A percentile compares a stretch with the other conserved stretches of the same genome.
These are phyloP conservation scores for Thymus quinquecostatus DNA, from an alignment of 257 asterid genomes.

Conservation along the genomic window DNA sequence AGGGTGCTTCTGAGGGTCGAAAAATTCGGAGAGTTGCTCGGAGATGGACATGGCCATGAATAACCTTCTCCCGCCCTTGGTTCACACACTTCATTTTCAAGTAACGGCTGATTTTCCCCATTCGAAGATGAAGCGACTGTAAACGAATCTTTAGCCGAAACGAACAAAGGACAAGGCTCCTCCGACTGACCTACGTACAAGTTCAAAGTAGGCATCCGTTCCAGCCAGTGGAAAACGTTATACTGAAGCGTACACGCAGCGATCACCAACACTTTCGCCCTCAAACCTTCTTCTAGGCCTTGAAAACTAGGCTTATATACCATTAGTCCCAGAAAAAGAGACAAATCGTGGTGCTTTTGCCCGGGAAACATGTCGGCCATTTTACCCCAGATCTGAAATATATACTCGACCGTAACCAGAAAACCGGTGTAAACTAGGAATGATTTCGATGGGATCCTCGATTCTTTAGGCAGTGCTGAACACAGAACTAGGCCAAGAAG, in stretches of 20 bases:
- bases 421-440: conserved; percentile 82
- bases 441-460: conserved; percentile 83
- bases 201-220: conserved; percentile 63
- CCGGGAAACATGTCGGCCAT: conserved; percentile 92
- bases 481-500: conserved; percentile 82
- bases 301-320: conserved; percentile 61
- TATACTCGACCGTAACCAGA: conserved; percentile 76
- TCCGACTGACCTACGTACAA: conserved; percentile 53
- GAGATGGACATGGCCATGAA: conserved; percentile 59
- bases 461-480: conserved; percentile 75
- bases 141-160: conserved; percentile 61
- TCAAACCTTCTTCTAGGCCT: conserved; percentile 88
- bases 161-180: conserved; percentile 93
- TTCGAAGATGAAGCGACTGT: conserved; percentile 43
- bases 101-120: conserved; percentile 44
- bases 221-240: conserved; percentile 89
- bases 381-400: conserved; percentile 96
- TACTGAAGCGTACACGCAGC: conserved; percentile 96
- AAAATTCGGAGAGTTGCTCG: conserved; percentile 40
- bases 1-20: conserved; percentile 47
- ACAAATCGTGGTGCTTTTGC: conserved; percentile 68
- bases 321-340: conserved; percentile 75
- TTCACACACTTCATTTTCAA: conserved; percentile 45
- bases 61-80: conserved; percentile 47
- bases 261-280: conserved; percentile 87